phyloP scores from a whole-genome alignment of 331 rosid species.

The Dryas integrifolia region DNA sequence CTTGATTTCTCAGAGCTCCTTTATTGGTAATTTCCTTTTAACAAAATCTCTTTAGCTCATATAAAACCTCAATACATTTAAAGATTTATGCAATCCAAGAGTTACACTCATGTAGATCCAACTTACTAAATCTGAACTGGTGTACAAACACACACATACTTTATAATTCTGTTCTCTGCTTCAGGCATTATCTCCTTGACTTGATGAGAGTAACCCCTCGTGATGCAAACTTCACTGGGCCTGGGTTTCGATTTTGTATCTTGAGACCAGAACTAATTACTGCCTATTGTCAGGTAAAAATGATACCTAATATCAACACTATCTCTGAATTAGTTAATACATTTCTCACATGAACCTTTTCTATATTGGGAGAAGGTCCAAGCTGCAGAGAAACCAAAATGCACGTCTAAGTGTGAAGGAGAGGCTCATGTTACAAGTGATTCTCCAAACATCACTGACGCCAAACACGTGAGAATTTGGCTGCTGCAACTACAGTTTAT shows the following conservation, averaged over 20 bases:
- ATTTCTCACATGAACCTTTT: constrained; percentile 26
- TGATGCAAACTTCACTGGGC: constrained; percentile 85
- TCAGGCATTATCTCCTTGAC: constrained; percentile 97
- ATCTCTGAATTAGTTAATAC: constrained; percentile 12
- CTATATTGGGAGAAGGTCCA: constrained; percentile 51
- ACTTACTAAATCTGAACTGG: neutral
- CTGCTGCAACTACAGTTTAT: constrained; percentile 21
- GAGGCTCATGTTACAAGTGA: constrained; percentile 32
- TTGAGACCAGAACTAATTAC: constrained; percentile 86
- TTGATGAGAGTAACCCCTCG: constrained; percentile 97
- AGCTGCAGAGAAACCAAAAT: constrained; percentile 52
- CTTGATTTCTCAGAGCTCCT: neutral
- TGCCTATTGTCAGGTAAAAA: constrained; percentile 73
- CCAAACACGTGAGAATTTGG: constrained; percentile 39
- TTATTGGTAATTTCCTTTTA: no score
- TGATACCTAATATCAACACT: constrained; percentile 7
- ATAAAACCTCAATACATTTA: neutral
- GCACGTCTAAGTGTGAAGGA: constrained; percentile 44
- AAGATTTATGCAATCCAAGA: neutral
- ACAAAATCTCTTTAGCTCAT: neutral
- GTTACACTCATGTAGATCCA: neutral
- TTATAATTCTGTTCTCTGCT: constrained; percentile 1
- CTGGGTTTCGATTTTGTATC: constrained; percentile 84
- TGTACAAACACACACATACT: neutral
- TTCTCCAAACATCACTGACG: constrained; percentile 43